Evolutionary conservation across 2,329 filamentous ascomycete genomes (phyloP), one percentile per base, ranked within the genome.

Genomic region (Aschersonia sp.): DNA sequence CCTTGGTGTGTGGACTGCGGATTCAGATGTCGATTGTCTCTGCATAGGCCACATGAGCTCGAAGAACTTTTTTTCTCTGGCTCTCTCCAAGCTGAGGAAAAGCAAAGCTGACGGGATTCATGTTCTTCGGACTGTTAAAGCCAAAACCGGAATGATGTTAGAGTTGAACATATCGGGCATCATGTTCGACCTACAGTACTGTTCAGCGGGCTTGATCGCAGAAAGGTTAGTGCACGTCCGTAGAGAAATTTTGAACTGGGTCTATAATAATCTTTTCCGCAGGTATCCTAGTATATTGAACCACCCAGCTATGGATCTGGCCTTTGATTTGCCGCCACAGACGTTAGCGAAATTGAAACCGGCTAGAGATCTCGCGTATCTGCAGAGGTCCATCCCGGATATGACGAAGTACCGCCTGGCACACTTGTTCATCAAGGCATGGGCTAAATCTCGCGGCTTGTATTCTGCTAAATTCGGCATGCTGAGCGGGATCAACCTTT

Each of bases 161-260:
- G 78, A 84, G 54, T 62, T 85, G 4, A 72, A 74, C 42, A 65
- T 83, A n/a, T 58, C 63, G 4, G 73, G 69, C 7, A 65, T 84
- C 54, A 77, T 70, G 51, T 68, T 82, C 55, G 78, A 84, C 56
- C 62, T 86, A 45, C 80, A 84, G 51, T 85, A 85, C 57, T 84
- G 79, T 52, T 71, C 77, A 5, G 76, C 80, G 2, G 64, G 70
- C 3, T 64, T 65, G 31, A 64, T 84, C 43, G 68, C 76, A 3
- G 70, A 79, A 57, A 69, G 66, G 65, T 66, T 53, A 52, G 53
- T 46, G 6, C 50, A 50, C 43, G 6, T 31, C 5, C 29, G 9
- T 20, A 2, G 40, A 6, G n/a, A 31, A 35, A 5, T 30, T 10
- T 28, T 31, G 38, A 9, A 20, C 29, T 12, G 20, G 1, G 31